Evolutionary conservation across 2,329 filamentous ascomycete genomes (phyloP).

Genomic region (Fusarium concolor): DNA sequence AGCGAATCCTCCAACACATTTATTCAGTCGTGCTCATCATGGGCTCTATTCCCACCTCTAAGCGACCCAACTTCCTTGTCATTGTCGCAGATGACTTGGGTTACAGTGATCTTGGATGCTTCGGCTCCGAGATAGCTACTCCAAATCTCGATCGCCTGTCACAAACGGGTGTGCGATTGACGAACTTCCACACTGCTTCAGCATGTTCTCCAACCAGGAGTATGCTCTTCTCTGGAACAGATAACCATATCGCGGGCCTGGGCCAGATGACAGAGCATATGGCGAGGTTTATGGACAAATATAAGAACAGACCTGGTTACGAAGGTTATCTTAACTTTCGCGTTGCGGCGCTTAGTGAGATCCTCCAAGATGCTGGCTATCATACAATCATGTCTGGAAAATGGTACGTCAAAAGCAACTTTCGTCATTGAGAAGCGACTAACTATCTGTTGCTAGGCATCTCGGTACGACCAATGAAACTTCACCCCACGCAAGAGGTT

Average conservation of each 20-base stretch:
- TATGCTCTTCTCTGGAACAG: slow-evolving; percentile 71
- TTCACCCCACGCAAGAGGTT: slow-evolving; percentile 47
- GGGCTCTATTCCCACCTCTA: slow-evolving; percentile 50
- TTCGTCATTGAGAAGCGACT: background rate
- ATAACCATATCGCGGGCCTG: slow-evolving; percentile 65
- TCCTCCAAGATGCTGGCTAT: slow-evolving; percentile 9
- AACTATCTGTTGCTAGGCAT: slow-evolving; percentile 20
- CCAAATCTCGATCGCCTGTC: slow-evolving; percentile 66
- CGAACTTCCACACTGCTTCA: slow-evolving; percentile 68
- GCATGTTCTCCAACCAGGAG: slow-evolving; percentile 68
- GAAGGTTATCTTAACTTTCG: slow-evolving; percentile 10
- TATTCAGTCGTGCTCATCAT: background rate
- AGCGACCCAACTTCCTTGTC: slow-evolving; percentile 45
- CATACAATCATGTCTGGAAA: slow-evolving; percentile 17
- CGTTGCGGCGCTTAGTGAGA: slow-evolving; percentile 10
- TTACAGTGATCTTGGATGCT: slow-evolving; percentile 49
- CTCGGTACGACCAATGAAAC: slow-evolving; percentile 24
- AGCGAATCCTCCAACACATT: background rate
- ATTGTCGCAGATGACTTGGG: slow-evolving; percentile 47
- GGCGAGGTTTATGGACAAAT: background rate
- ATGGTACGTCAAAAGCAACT: slow-evolving; percentile 5
- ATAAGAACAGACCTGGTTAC: slow-evolving; percentile 4
- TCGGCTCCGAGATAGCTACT: slow-evolving; percentile 67
- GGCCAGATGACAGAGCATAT: slow-evolving; percentile 63
- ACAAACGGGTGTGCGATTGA: slow-evolving; percentile 62